Evolutionary conservation across 2,329 filamentous ascomycete genomes (phyloP), one percentile per base, ranked within the genome.

Genomic region (Phoma herbarum): DNA sequence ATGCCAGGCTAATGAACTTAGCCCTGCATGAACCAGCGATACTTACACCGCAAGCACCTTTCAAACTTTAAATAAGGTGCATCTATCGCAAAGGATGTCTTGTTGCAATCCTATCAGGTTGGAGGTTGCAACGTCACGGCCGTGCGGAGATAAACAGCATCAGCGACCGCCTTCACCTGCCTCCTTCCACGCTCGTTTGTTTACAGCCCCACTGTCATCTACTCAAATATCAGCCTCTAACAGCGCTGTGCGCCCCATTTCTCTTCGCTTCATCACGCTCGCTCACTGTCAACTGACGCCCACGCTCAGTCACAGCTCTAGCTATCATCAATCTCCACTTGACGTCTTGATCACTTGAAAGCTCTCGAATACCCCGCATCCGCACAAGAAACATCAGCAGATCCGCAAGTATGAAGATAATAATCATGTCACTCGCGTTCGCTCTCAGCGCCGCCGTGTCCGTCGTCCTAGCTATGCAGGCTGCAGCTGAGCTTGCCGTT

Each of bases 151-250:
- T n/a, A 3, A 45, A 23, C 8, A n/a, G 18, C 8, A 42, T 22
- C 22, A 55, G 16, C 29, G 8, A 39, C 47, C 23, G 22, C 48
- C 47, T 57, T 57, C 48, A 57, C 54, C 23, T 47, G 20, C 26
- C 44, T 29, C 35, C 42, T 35, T 22, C 4, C 29, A 22, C 14
- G 2, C 22, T 31, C 46, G 46, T 57, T 57, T 51, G 46, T 46
- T 52, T 42, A 25, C 47, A 12, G 26, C 26, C 14, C 31, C 22
- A 20, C 16, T 42, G 42, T 25, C 23, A 43, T 26, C 20, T 20
- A 42, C 18, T 23, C n/a, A 18, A 53, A 42, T 9, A 26, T 20
- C 20, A 41, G 25, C 29, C 16, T 20, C 18, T 16, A 14, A 31
- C n/a, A 10, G 9, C 9, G 8, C 41, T 18, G 23, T 14, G 9